A percentile compares a stretch with the other conserved stretches of the same genome.
Conservation (phyloP, 257 asterid species). For the Eucommia ulmoides region DNA sequence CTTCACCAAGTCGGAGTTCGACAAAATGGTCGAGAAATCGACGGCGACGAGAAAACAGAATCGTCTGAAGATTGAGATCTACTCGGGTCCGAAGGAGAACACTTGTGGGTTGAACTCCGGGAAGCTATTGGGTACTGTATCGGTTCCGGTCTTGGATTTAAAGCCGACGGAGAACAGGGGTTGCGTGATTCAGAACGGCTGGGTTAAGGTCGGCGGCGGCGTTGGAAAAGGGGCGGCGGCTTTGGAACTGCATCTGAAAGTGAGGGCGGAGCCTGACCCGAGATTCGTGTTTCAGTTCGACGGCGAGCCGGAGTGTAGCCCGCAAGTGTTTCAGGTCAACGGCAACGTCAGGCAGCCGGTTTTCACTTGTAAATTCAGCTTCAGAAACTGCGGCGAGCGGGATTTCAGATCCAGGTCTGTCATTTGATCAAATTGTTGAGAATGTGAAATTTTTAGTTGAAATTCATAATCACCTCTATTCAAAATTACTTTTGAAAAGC, state of each 20-base stretch:
- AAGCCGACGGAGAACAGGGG: slow-evolving; percentile 22
- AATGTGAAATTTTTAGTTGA: too few relatives aligned
- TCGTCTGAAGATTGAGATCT: slow-evolving; percentile 45
- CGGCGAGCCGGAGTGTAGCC: slow-evolving; percentile 97
- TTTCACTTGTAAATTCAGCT: slow-evolving; percentile 81
- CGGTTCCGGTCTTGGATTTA: slow-evolving; percentile 54
- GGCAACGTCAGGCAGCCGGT: slow-evolving; percentile 87
- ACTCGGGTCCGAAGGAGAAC: slow-evolving; percentile 19
- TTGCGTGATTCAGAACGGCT: slow-evolving; percentile 59
- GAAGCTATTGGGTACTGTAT: slow-evolving; percentile 48
- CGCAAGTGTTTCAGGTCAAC: slow-evolving; percentile 91
- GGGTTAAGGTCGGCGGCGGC: slow-evolving; percentile 38
- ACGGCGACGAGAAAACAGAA: slow-evolving; percentile 3
- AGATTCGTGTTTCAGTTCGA: slow-evolving; percentile 86
- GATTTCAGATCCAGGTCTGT: slow-evolving; percentile 73
- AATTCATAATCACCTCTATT: too few relatives aligned
- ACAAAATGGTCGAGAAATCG: slow-evolving; percentile 34
- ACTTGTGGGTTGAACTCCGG: slow-evolving; percentile 20
- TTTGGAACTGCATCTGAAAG: slow-evolving; percentile 46
- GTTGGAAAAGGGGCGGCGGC: slow-evolving; percentile 1
- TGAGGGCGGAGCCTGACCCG: slow-evolving; percentile 84
- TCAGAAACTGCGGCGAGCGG: slow-evolving; percentile 62
- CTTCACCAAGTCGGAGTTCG: slow-evolving; percentile 47
- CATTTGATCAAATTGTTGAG: not conserved
- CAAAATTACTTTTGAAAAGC: not conserved